Percentiles rank a stretch among this genome's conserved stretches.
These are phyloP conservation scores for Turnera subulata DNA, from an alignment of 345 rosid species.

Conservation along the genomic window DNA sequence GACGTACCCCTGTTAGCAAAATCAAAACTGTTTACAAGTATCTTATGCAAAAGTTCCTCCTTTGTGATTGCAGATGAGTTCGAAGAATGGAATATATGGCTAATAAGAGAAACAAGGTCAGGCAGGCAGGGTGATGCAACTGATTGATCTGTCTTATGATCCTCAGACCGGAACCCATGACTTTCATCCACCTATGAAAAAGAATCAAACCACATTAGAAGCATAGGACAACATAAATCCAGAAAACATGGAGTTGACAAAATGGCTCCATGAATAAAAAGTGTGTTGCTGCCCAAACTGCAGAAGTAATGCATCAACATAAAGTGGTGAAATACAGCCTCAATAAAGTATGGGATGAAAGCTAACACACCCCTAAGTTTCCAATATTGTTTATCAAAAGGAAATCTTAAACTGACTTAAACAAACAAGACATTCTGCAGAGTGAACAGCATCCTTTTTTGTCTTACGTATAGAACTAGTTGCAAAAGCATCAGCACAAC, in stretches of 20 bases:
- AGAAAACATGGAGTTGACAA: too few relatives aligned
- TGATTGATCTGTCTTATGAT: constrained; percentile 1
- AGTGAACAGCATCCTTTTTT: too few relatives aligned
- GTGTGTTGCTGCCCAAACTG: too few relatives aligned
- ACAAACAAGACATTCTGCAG: background rate
- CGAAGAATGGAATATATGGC: constrained; percentile 29
- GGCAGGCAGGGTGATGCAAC: constrained; percentile 17
- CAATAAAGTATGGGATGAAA: background rate
- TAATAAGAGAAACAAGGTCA: constrained; percentile 37
- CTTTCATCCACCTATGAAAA: constrained; percentile 14
- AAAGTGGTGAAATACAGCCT: background rate
- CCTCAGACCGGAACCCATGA: constrained; percentile 1
- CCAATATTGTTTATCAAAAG: background rate
- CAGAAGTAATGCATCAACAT: too few relatives aligned
- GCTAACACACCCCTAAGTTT: background rate
- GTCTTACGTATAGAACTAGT: too few relatives aligned
- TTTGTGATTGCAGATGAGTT: constrained; percentile 39
- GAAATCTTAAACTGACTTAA: background rate
- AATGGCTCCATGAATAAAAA: too few relatives aligned
- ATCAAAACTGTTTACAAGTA: constrained; percentile 36
- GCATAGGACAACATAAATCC: too few relatives aligned
- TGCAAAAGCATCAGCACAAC: too few relatives aligned
- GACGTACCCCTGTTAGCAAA: constrained; percentile 37
- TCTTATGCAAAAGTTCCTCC: constrained; percentile 53
- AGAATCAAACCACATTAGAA: background rate